Conservation (phyloP, 192 early-diverging fungal species). For the Paraglomus brasilianum region DNA sequence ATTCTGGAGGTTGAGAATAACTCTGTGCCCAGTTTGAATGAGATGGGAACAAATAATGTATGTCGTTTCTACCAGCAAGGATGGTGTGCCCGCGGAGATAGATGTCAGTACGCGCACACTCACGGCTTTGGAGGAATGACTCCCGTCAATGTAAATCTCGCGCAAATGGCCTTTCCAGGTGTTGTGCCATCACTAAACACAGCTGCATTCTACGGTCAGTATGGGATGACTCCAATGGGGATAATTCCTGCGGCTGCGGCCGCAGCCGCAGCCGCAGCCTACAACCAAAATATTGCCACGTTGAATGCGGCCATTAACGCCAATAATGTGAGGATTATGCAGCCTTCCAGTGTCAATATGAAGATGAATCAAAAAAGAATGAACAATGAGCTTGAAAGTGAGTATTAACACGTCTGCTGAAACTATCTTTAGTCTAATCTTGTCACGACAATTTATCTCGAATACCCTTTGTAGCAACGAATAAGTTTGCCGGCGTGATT, state of each 20-base stretch:
- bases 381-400: constrained; percentile 31
- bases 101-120: constrained; percentile 51
- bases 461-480: constrained; percentile 41
- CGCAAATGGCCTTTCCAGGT: constrained; percentile 10
- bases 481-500: constrained; percentile 64
- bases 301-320: constrained; percentile 22
- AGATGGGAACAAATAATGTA: neutral
- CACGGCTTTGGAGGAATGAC: constrained; percentile 26
- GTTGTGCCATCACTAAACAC: constrained; percentile 6
- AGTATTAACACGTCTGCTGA: neutral
- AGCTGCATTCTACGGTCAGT: constrained; percentile 21
- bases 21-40: constrained; percentile 32
- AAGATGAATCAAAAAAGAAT: constrained; percentile 31
- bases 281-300: constrained; percentile 29
- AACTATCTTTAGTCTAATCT: neutral
- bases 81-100: constrained; percentile 45
- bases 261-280: constrained; percentile 5
- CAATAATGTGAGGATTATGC: constrained; percentile 5
- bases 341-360: neutral
- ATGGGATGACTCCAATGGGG: constrained; percentile 11
- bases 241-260: neutral
- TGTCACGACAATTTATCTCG: neutral
- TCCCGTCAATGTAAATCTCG: neutral
- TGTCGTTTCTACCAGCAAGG: constrained; percentile 36
- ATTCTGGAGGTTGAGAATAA: constrained; percentile 15